phyloP scores from a whole-genome alignment of 2,329 filamentous ascomycete genomes.

The Cladosporium cucumerinum region DNA sequence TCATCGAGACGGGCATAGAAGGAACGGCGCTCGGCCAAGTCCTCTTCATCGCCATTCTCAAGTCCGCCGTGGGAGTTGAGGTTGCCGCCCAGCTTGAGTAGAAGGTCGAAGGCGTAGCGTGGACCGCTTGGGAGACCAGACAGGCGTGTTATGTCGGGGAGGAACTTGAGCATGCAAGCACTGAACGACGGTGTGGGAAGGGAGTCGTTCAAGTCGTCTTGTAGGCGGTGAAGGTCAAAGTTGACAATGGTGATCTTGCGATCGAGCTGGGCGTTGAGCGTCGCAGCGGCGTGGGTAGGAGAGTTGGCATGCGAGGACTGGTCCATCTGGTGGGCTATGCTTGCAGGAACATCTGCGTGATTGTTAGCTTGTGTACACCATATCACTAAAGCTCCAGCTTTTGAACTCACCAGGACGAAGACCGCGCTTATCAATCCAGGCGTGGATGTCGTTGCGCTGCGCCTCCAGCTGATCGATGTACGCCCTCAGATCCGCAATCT shows the following conservation, averaged over 20 bases:
- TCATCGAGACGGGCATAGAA: constrained; percentile 50
- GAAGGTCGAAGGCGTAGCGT: constrained; percentile 51
- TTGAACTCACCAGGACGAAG: constrained; percentile 47
- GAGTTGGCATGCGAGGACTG: constrained; percentile 38
- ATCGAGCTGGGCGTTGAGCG: constrained; percentile 55
- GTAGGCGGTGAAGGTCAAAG: constrained; percentile 55
- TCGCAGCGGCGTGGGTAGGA: constrained; percentile 46
- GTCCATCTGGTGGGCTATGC: constrained; percentile 54
- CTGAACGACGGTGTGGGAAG: constrained; percentile 52
- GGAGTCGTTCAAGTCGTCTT: constrained; percentile 54
- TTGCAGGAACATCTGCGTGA: constrained; percentile 47
- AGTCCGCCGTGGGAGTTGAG: constrained; percentile 54
- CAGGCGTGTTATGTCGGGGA: constrained; percentile 52
- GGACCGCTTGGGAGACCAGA: constrained; percentile 47
- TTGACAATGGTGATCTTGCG: constrained; percentile 58
- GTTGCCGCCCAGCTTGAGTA: constrained; percentile 55
- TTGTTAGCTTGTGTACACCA: constrained; percentile 14
- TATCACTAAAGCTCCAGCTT: not conserved
- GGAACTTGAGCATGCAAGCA: constrained; percentile 54
- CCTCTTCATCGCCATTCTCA: constrained; percentile 47
- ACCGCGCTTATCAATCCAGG: constrained; percentile 56
- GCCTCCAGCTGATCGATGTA: constrained; percentile 52
- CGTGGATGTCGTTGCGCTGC: constrained; percentile 51
- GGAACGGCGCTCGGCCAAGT: constrained; percentile 46
- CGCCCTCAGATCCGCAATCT: constrained; percentile 49